A percentile compares a stretch with the other conserved stretches of the same genome.
Evolutionary conservation across 345 rosid species (phyloP).

Genomic region (Gossypium bickii): DNA sequence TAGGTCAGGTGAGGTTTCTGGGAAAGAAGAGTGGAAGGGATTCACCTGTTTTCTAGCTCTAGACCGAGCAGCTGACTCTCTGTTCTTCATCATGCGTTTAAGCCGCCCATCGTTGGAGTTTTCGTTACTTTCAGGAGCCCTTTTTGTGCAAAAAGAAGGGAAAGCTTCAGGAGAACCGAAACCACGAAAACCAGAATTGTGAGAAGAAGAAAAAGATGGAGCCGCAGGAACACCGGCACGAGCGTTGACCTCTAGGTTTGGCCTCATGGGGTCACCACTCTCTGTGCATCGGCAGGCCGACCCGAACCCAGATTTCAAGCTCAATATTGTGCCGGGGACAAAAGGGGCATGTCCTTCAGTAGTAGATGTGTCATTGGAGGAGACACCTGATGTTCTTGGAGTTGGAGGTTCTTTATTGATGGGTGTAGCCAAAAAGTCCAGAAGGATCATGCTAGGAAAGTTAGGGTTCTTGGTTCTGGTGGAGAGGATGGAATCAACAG

Average conservation of each 20-base stretch:
- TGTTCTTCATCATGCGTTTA: conserved; percentile 56
- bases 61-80: conserved; percentile 65
- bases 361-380: not conserved
- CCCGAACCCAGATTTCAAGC: conserved; percentile 29
- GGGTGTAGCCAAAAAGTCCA: conserved; percentile 27
- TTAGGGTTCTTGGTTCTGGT: not conserved
- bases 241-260: not conserved
- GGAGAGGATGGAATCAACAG: not conserved
- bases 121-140: conserved; percentile 20
- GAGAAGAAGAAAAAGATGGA: not conserved
- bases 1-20: not conserved
- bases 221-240: not conserved
- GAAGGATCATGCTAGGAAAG: conserved; percentile 24
- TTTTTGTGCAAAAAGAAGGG: conserved; percentile 17
- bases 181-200: not conserved
- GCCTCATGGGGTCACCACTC: conserved; percentile 1
- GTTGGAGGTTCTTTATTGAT: conserved; percentile 18
- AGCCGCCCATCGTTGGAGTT: conserved; percentile 27
- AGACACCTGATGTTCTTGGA: not conserved
- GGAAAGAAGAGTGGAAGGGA: not conserved
- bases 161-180: not conserved
- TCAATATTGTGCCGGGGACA: conserved; percentile 19
- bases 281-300: conserved; percentile 14
- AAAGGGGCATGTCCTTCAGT: not conserved
- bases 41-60: conserved; percentile 60